Base-by-base conservation (phyloP, 495 filamentous ascomycete species). In the Penicillium maclennaniae region DNA sequence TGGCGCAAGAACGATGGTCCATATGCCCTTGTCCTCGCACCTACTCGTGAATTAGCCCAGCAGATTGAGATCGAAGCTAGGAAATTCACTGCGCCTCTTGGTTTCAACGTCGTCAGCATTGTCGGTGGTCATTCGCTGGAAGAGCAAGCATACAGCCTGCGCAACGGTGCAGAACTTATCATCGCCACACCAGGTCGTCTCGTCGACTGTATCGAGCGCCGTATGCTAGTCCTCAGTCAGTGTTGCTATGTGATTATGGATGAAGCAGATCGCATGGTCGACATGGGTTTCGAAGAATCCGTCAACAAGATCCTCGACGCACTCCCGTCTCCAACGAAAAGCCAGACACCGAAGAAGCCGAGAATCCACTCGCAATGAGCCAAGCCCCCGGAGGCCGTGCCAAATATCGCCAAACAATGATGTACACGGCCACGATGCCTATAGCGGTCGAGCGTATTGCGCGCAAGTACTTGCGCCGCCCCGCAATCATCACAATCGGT, bases 351-450 rank as follows among this genome's bases (percentile, higher is more conserved):
- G 93, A 97, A 34, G 92, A 92, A 57, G 93, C 95, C 26, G 93
- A 98, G 69, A 81, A 97, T 67, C 79, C 91, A 0, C 71, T 79
- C 43, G 82, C 85, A 5, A 97, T 97, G 95, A 87, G 80, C 51
- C 84, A 83, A 39, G 89, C 90, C 51, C 71, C 95, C 3, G 86
- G 87, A 37, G 86, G 88, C 27, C 89, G 89, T 63, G 88, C 95
- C 65, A 82, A 88, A 15, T 99, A 97, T 71, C 76, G 93, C 48
- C 95, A 99, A 69, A 99, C 93, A 3, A 99, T 99, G 93, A 99
- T 99, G 93, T 99, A 97, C 81, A 99, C 95, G 51, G 93, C 93
- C 10, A 99, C 93, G 25, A 99, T 99, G 93, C 91, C 95, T 4
- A 70, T 85, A 3, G 86, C 91, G 7, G 89, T 99, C 41, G 95